Conservation (phyloP, 1,139 yeast genomes). For the Sugiyamaella sp. region DNA sequence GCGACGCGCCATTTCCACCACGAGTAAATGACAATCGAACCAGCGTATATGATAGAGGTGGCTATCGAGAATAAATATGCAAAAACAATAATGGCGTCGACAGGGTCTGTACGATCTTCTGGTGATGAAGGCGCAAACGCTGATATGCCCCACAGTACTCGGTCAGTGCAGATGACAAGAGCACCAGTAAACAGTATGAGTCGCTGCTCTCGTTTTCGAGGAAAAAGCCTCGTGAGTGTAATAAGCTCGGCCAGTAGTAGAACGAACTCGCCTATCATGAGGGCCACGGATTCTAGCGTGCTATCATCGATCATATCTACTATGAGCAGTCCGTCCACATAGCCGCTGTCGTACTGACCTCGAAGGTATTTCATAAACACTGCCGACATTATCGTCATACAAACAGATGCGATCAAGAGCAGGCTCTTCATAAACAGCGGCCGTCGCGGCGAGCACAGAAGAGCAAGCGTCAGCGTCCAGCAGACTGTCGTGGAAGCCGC, state of each 20-base stretch:
- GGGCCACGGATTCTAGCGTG: slow-evolving; percentile 21
- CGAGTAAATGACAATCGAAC: slow-evolving; percentile 60
- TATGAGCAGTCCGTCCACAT: slow-evolving; percentile 27
- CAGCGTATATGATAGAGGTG: slow-evolving; percentile 68
- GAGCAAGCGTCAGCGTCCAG: slow-evolving; percentile 33
- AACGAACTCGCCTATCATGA: slow-evolving; percentile 24
- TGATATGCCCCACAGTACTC: slow-evolving; percentile 68
- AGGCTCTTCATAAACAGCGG: slow-evolving; percentile 35
- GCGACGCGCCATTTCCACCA: slow-evolving; percentile 57
- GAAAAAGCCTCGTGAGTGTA: slow-evolving; percentile 65
- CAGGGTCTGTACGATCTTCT: slow-evolving; percentile 42
- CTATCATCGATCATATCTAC: slow-evolving; percentile 21
- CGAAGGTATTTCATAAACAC: slow-evolving; percentile 27
- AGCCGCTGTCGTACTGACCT: slow-evolving; percentile 31
- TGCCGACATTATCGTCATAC: slow-evolving; percentile 32
- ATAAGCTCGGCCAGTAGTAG: slow-evolving; percentile 71
- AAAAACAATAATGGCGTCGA: slow-evolving; percentile 54
- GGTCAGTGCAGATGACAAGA: slow-evolving; percentile 56
- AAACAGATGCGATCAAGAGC: slow-evolving; percentile 31
- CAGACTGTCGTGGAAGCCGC: slow-evolving; percentile 35
- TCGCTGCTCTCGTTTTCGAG: slow-evolving; percentile 66
- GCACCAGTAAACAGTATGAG: slow-evolving; percentile 62
- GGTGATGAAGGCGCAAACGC: slow-evolving; percentile 49
- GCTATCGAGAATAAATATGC: slow-evolving; percentile 77
- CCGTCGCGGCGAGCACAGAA: slow-evolving; percentile 32